A percentile compares a stretch with the other conserved stretches of the same genome.
These are phyloP conservation scores for Amphibolis antarctica DNA, from an alignment of 106 monocot species.

Conservation along the genomic window DNA sequence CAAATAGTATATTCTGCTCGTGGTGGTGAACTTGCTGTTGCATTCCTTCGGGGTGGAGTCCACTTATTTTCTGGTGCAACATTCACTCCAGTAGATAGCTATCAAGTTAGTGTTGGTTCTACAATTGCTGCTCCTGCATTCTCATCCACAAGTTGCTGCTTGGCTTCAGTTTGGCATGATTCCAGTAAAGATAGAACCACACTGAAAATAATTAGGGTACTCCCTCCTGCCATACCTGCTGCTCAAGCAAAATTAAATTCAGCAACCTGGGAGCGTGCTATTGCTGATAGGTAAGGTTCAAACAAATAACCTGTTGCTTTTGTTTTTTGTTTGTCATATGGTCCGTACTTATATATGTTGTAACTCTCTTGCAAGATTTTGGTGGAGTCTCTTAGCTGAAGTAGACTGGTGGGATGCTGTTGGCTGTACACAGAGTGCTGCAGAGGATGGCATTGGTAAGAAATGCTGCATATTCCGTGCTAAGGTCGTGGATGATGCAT, in stretches of 20 bases:
- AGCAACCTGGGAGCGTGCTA: slow-evolving; percentile 85
- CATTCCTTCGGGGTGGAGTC: slow-evolving; percentile 90
- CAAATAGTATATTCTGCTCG: slow-evolving; percentile 96
- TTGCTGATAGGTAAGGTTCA: slow-evolving; percentile 69
- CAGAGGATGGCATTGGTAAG: slow-evolving; percentile 95
- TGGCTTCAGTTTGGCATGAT: slow-evolving; percentile 99
- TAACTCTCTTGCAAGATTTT: slow-evolving; percentile 46
- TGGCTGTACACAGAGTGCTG: slow-evolving; percentile 97
- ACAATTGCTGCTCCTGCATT: slow-evolving; percentile 91
- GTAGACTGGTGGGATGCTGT: slow-evolving; percentile 99
- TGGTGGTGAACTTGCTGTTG: slow-evolving; percentile 95
- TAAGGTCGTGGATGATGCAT: neutral
- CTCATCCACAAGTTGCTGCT: slow-evolving; percentile 85
- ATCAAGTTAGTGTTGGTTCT: slow-evolving; percentile 88
- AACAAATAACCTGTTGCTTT: neutral
- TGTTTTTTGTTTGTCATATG: neutral
- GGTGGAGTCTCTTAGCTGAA: slow-evolving; percentile 96
- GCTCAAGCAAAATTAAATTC: slow-evolving; percentile 61
- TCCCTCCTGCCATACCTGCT: slow-evolving; percentile 63
- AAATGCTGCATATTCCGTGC: slow-evolving; percentile 1
- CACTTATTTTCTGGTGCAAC: slow-evolving; percentile 81
- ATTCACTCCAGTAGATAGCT: slow-evolving; percentile 79
- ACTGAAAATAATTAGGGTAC: slow-evolving; percentile 89
- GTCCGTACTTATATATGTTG: neutral
- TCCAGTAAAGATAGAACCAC: slow-evolving; percentile 67